phyloP scores from a whole-genome alignment of 2,329 filamentous ascomycete species.

The Claviceps sp. region DNA sequence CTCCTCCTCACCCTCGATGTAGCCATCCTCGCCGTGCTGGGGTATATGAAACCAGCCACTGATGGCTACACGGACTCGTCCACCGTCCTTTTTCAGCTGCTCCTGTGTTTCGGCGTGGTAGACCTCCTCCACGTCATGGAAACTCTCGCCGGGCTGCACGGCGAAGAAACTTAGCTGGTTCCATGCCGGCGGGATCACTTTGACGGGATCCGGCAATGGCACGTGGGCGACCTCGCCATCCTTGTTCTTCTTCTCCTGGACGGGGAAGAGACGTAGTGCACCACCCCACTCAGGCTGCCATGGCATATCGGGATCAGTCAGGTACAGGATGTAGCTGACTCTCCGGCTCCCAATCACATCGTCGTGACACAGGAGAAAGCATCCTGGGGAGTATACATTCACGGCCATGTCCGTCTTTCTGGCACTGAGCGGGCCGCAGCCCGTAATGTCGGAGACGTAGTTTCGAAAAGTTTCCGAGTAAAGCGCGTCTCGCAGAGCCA shows the following conservation, averaged over 20 bases:
- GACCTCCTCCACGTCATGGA: constrained; percentile 97
- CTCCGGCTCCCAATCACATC: constrained; percentile 96
- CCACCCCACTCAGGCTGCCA: constrained; percentile 93
- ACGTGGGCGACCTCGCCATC: constrained; percentile 66
- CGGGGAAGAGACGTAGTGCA: constrained; percentile 75
- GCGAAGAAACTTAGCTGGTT: constrained; percentile 98
- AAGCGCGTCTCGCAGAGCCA: constrained; percentile 81
- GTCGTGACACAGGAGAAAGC: constrained; percentile 91
- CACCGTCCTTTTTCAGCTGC: constrained; percentile 54
- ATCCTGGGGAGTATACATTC: constrained; percentile 94
- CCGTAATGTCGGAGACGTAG: constrained; percentile 77
- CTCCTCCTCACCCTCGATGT: constrained; percentile 75
- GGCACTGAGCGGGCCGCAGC: constrained; percentile 75
- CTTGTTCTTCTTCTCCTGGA: constrained; percentile 44
- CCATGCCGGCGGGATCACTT: constrained; percentile 86
- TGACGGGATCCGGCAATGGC: constrained; percentile 62
- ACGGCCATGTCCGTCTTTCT: constrained; percentile 98
- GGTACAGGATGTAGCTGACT: constrained; percentile 92
- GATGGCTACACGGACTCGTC: constrained; percentile 87
- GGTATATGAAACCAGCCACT: constrained; percentile 99
- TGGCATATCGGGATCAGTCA: constrained; percentile 79
- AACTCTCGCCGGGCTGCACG: constrained; percentile 95
- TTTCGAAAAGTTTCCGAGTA: constrained; percentile 83
- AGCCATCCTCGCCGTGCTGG: constrained; percentile 86
- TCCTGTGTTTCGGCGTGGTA: constrained; percentile 54